phyloP scores from a whole-genome alignment of 805 yeast genomes.

The Barnettozyma californica region DNA sequence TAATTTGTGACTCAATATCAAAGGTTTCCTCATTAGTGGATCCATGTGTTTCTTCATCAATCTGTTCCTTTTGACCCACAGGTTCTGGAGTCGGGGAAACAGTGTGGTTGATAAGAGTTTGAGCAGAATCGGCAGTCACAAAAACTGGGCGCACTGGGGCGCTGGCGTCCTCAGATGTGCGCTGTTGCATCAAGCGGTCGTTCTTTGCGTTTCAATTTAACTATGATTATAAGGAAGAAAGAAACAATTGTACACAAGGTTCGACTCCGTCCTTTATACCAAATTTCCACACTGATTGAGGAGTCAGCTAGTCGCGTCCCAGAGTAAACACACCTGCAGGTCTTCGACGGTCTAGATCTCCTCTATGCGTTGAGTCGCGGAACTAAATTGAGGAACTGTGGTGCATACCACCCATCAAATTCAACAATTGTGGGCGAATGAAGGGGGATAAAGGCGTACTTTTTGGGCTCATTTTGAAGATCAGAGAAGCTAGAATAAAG shows the following conservation, averaged over 20 bases:
- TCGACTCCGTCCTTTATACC: not conserved
- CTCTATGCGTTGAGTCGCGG: not conserved
- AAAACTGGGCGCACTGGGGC: not conserved
- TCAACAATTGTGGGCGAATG: not conserved
- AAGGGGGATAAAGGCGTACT: too few relatives aligned
- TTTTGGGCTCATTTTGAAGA: slow-evolving; percentile 2
- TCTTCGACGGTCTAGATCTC: slow-evolving; percentile 1
- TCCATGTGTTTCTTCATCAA: not conserved
- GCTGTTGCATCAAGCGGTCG: not conserved
- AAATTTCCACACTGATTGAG: not conserved
- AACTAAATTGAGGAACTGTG: not conserved
- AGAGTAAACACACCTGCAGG: slow-evolving; percentile 1
- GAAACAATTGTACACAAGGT: too few relatives aligned
- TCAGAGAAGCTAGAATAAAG: not conserved
- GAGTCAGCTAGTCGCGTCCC: not conserved
- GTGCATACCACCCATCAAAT: not conserved
- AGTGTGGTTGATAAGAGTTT: not conserved
- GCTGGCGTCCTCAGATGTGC: not conserved
- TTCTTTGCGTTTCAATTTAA: not conserved
- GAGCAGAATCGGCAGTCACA: not conserved
- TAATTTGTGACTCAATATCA: slow-evolving; percentile 1
- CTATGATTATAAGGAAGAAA: not conserved
- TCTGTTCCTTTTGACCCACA: not conserved
- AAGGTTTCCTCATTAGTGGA: not conserved
- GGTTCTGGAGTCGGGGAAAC: not conserved